Conservation (phyloP, 768 basidiomycete species). For the Fistulinella prunicolor region DNA sequence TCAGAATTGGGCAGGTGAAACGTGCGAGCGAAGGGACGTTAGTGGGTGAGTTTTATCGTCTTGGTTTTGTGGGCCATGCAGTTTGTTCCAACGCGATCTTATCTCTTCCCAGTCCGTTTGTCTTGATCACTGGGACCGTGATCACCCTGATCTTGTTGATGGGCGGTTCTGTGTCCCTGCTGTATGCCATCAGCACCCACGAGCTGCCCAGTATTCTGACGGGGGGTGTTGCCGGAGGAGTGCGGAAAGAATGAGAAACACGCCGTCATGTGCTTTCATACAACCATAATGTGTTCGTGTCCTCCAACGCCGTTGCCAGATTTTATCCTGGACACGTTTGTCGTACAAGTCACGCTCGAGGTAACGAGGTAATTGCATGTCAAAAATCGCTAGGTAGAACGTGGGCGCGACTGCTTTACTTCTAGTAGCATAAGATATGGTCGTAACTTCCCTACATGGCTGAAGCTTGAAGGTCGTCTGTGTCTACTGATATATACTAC, state of each 20-base stretch:
- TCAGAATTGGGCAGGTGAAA: conserved; percentile 70
- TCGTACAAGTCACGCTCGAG: no score
- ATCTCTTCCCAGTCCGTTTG: conserved; percentile 55
- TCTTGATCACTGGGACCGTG: conserved; percentile 66
- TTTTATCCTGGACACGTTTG: no score
- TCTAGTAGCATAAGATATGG: no score
- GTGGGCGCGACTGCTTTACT: no score
- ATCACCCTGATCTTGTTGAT: conserved; percentile 63
- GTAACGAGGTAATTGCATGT: no score
- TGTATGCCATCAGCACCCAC: conserved; percentile 58
- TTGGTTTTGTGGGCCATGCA: neutral
- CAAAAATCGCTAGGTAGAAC: no score
- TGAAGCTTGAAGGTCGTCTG: no score
- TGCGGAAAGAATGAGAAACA: conserved; percentile 48
- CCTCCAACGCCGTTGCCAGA: no score
- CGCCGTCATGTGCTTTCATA: neutral
- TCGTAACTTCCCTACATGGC: no score
- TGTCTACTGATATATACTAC: conserved; percentile 9
- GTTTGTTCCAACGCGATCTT: conserved; percentile 1
- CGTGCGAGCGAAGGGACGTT: conserved; percentile 76
- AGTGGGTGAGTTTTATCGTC: conserved; percentile 82
- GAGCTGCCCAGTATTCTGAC: conserved; percentile 74
- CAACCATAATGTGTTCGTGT: no score
- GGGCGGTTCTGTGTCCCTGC: conserved; percentile 62
- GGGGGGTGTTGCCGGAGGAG: conserved; percentile 49